Percentiles rank a stretch among this genome's conserved stretches.
Conservation (phyloP, 768 basidiomycete species). For the Piloderma croceum region DNA sequence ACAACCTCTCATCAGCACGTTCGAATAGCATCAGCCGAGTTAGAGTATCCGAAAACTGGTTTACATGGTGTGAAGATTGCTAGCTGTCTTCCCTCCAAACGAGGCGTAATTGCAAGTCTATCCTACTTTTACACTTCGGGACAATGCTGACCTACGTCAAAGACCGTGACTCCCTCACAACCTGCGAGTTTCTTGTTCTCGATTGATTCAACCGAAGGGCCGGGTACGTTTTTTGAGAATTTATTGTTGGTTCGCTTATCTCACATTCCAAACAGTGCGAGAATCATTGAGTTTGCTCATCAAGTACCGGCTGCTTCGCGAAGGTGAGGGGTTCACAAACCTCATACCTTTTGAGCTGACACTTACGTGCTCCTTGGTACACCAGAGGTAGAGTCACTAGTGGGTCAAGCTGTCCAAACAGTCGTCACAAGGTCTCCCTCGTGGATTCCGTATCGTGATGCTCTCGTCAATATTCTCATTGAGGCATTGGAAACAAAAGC, state of each 20-base stretch:
- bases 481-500: constrained; percentile 58
- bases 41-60: constrained; percentile 42
- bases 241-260: constrained; percentile 7
- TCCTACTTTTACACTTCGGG: neutral
- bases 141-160: constrained; percentile 3
- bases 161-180: constrained; percentile 75
- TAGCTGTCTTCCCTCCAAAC: constrained; percentile 40
- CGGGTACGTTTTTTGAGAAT: constrained; percentile 38
- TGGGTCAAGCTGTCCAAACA: constrained; percentile 44
- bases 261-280: constrained; percentile 38
- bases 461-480: constrained; percentile 44
- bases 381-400: constrained; percentile 63
- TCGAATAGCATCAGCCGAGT: constrained; percentile 58
- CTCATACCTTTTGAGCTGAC: neutral
- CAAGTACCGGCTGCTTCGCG: constrained; percentile 72
- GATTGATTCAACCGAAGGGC: constrained; percentile 57
- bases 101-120: constrained; percentile 43
- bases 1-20: constrained; percentile 74
- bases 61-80: constrained; percentile 48
- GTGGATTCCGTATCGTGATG: constrained; percentile 33
- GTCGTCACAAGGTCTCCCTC: constrained; percentile 33
- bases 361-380: constrained; percentile 4
- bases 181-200: constrained; percentile 79
- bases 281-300: constrained; percentile 62
- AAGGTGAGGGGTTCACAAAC: constrained; percentile 48